Base-by-base conservation (phyloP, 1,284 basidiomycete genomes). In the Cutaneotrichosporon cyanovorans region DNA sequence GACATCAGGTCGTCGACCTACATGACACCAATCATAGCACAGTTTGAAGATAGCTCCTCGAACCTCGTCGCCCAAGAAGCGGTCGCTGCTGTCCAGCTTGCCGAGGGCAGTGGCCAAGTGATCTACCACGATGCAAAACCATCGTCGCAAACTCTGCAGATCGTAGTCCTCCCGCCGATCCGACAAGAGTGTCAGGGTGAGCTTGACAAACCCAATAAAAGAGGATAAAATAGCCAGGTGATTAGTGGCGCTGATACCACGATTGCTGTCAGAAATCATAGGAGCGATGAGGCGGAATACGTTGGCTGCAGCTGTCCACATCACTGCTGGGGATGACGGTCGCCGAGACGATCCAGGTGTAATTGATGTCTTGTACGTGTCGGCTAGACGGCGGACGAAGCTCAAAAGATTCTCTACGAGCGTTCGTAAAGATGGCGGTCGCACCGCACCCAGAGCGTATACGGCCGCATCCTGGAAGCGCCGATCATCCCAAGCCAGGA, bases 21-120 rank as follows among this genome's bases (percentile, higher is more conserved):
- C 78, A 57, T 86, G 82, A 66, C 91, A 93, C 92, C 92, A 96
- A 58, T 93, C 90, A 66, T 90, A 86, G 60, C 90, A 92, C 35
- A 90, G 74, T 37, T 84, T 80, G 69, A 88, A 95, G 41, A 96
- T 74, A 8, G 82, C 79, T 8, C 90, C 75, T 58, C 89, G 82
- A 70, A 83, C 82, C 45, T 87, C 80, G 8, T 79, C 74, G 4
- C 85, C 81, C 45, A 88, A 81, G 65, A 87, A 87, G 2, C 82
- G 76, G 48, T 89, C 87, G 2, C 81, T 81, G 51, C 84, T 80
- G 46, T 72, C 82, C 22, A 87, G 72, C 35, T 78, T 79, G 5
- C 82, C 80, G 15, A 89, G 72, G 12, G 80, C 83, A 51, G 88
- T 84, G 55, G 91, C 90, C 7, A 95, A 76, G 45, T 84, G 80